phyloP scores from a whole-genome alignment of 768 basidiomycete genomes.

The Leccinum variicolor region DNA sequence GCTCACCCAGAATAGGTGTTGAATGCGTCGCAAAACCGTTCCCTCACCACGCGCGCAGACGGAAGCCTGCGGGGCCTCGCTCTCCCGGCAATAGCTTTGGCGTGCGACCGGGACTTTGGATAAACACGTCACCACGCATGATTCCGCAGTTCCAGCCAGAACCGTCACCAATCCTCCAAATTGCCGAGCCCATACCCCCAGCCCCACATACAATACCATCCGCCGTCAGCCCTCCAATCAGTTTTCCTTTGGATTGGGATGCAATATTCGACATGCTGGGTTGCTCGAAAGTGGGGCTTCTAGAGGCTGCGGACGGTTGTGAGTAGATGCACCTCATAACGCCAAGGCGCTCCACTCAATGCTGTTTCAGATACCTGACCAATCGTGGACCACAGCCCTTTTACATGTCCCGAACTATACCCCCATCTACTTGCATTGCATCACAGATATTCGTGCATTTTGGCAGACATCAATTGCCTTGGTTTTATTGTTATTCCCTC shows the following conservation, averaged over 20 bases:
- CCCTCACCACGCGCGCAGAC: conserved; percentile 9
- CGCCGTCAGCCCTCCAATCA: conserved; percentile 10
- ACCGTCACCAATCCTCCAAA: conserved; percentile 1
- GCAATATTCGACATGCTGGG: conserved; percentile 29
- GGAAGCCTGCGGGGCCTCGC: conserved; percentile 28
- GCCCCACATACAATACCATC: conserved; percentile 5
- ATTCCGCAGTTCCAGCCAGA: conserved; percentile 6
- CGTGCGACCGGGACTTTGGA: conserved; percentile 12
- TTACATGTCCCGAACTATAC: conserved; percentile 5
- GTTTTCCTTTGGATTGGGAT: conserved; percentile 30
- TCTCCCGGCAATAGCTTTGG: conserved; percentile 12
- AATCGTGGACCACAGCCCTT: not conserved
- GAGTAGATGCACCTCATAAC: conserved; percentile 1
- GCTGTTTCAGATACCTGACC: conserved; percentile 2
- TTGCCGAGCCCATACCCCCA: not conserved
- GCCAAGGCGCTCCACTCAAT: not conserved
- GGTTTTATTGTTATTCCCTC: not conserved
- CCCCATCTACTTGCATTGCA: not conserved
- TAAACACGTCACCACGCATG: conserved; percentile 14
- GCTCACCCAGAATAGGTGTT: not conserved
- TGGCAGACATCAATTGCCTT: conserved; percentile 1
- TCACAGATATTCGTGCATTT: not conserved
- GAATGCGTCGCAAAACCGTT: conserved; percentile 5
- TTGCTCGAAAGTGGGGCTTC: conserved; percentile 2
- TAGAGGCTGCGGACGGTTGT: conserved; percentile 4